Conservation (phyloP, 768 basidiomycete genomes). For the Cubamyces sp. region DNA sequence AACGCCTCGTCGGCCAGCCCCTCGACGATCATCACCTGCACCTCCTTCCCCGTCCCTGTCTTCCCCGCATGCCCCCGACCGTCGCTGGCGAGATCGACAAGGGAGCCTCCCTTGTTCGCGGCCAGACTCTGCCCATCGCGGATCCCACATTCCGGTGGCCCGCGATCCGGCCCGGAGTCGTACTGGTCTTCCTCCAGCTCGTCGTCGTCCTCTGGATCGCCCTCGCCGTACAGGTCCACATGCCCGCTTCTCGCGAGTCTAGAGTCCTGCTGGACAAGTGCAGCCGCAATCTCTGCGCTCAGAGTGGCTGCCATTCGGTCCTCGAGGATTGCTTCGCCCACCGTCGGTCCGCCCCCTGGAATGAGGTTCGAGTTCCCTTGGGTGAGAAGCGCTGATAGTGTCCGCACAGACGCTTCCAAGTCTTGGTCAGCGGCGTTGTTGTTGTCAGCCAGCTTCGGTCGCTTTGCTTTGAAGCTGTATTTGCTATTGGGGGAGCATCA, state of each 20-base stretch:
- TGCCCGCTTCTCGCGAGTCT: conserved; percentile 41
- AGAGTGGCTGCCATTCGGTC: conserved; percentile 69
- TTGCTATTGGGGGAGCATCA: conserved; percentile 49
- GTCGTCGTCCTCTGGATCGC: conserved; percentile 55
- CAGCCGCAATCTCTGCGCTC: conserved; percentile 79
- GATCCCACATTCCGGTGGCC: conserved; percentile 57
- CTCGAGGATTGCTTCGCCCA: conserved; percentile 43
- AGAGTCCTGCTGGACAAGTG: conserved; percentile 59
- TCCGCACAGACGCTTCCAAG: conserved; percentile 73
- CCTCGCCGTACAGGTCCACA: conserved; percentile 48
- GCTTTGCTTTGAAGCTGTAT: conserved; percentile 78
- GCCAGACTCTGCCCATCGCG: conserved; percentile 16
- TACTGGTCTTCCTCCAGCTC: conserved; percentile 50
- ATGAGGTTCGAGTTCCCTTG: conserved; percentile 43
- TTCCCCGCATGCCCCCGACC: conserved; percentile 1
- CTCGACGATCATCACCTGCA: conserved; percentile 28
- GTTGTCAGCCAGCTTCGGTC: conserved; percentile 50
- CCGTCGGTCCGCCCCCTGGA: conserved; percentile 4
- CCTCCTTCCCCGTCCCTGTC: conserved; percentile 15
- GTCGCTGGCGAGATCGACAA: conserved; percentile 9
- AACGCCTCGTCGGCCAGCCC: conserved; percentile 63
- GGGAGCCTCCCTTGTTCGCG: conserved; percentile 11
- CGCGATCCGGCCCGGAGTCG: conserved; percentile 39
- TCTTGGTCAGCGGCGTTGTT: conserved; percentile 59
- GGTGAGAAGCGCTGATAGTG: conserved; percentile 69